Percentiles rank a stretch among this genome's conserved stretches.
Evolutionary conservation across 352 stramenopile genomes (phyloP).

Genomic region (Globisporangium spinosum): DNA sequence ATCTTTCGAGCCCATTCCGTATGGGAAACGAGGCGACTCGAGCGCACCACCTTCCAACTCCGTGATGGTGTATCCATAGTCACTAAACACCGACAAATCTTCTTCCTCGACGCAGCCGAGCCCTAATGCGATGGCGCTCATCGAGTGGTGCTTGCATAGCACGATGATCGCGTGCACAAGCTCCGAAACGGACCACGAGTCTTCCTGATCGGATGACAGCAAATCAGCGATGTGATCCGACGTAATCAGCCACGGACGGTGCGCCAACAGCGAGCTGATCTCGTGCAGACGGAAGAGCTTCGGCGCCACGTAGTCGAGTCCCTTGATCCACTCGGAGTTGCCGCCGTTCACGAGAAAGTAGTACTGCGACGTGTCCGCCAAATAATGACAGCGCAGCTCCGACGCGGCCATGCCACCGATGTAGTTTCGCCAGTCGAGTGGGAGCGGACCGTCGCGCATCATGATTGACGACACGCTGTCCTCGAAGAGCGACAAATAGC

Average conservation of each 20-base stretch:
- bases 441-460: slow-evolving; percentile 71
- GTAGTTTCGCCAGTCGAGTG: slow-evolving; percentile 79
- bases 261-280: slow-evolving; percentile 76
- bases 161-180: slow-evolving; percentile 86
- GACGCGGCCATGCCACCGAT: slow-evolving; percentile 80
- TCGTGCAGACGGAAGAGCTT: slow-evolving; percentile 85
- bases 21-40: slow-evolving; percentile 21
- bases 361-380: slow-evolving; percentile 76
- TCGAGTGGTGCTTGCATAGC: slow-evolving; percentile 79
- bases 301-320: slow-evolving; percentile 71
- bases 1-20: slow-evolving; percentile 21
- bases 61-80: slow-evolving; percentile 44
- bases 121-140: slow-evolving; percentile 73
- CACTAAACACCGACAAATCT: slow-evolving; percentile 63
- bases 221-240: slow-evolving; percentile 72
- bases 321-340: slow-evolving; percentile 77
- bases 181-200: slow-evolving; percentile 86
- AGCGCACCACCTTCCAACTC: slow-evolving; percentile 6
- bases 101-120: slow-evolving; percentile 75
- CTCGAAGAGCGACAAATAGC: slow-evolving; percentile 72
- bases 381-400: slow-evolving; percentile 77
- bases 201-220: slow-evolving; percentile 59
- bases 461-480: slow-evolving; percentile 64
- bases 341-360: slow-evolving; percentile 83
- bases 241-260: slow-evolving; percentile 83